Evolutionary conservation across 2,329 filamentous ascomycete species (phyloP).

Genomic region (Metarhizium anisopliae): DNA sequence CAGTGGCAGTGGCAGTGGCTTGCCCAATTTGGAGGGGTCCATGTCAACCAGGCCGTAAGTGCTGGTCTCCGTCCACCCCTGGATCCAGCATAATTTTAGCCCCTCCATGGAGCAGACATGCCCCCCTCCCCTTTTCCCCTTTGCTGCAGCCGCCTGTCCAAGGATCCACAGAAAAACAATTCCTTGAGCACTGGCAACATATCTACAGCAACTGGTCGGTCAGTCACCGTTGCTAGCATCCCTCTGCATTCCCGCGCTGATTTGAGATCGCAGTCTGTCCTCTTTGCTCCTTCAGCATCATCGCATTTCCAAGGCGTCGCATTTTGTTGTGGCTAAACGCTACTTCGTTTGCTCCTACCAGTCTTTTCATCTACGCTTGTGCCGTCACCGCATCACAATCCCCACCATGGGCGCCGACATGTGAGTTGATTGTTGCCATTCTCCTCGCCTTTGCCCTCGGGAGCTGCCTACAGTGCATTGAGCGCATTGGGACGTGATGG

Average conservation of each 20-base stretch:
- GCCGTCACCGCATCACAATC: constrained; percentile 9
- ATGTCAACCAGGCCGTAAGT: too few relatives aligned
- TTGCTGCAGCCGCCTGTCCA: constrained; percentile 4
- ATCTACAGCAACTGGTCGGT: constrained; percentile 18
- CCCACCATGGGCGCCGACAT: constrained; percentile 31
- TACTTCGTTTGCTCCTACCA: constrained; percentile 4
- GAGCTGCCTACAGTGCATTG: neutral
- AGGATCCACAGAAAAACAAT: constrained; percentile 5
- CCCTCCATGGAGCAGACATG: constrained; percentile 23
- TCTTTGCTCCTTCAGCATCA: constrained; percentile 3
- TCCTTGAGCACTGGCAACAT: constrained; percentile 9
- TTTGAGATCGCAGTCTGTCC: constrained; percentile 2
- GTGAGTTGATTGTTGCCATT: constrained; percentile 19
- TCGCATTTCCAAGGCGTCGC: constrained; percentile 9
- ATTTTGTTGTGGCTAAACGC: constrained; percentile 8
- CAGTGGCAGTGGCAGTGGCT: neutral
- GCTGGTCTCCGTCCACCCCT: constrained; percentile 10
- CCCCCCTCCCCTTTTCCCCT: constrained; percentile 22
- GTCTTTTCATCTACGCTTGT: constrained; percentile 1
- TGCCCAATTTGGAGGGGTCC: neutral
- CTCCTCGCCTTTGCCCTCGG: neutral
- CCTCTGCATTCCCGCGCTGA: constrained; percentile 12
- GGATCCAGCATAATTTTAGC: constrained; percentile 29
- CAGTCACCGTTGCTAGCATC: constrained; percentile 11
- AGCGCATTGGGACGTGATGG: neutral